Evolutionary conservation across 2,329 filamentous ascomycete species (phyloP).

Genomic region (Furcasterigmium furcatum): DNA sequence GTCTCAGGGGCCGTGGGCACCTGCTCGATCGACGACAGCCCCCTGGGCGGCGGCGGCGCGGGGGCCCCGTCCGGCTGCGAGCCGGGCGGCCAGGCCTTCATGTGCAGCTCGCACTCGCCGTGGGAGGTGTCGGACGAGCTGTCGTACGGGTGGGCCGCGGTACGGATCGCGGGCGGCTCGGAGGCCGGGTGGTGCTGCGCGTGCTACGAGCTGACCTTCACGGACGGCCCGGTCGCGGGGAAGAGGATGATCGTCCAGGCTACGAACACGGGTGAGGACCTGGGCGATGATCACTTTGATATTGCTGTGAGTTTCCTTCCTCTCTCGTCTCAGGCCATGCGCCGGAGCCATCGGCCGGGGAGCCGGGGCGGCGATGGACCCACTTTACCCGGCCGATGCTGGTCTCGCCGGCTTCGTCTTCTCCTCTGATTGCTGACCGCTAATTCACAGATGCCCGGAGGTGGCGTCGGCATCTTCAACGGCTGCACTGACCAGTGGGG

Average conservation of each 20-base stretch:
- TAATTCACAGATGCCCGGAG: slow-evolving; percentile 40
- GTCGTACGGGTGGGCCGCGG: slow-evolving; percentile 53
- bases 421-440: neutral
- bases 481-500: slow-evolving; percentile 37
- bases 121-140: slow-evolving; percentile 46
- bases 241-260: slow-evolving; percentile 61
- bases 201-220: slow-evolving; percentile 61
- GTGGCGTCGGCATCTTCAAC: slow-evolving; percentile 51
- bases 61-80: slow-evolving; percentile 27
- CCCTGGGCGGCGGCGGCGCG: slow-evolving; percentile 34
- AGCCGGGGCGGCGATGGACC: neutral
- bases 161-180: slow-evolving; percentile 37
- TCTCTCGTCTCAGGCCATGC: no score
- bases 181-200: slow-evolving; percentile 47
- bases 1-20: slow-evolving; percentile 35
- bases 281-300: slow-evolving; percentile 54
- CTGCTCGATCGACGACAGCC: slow-evolving; percentile 46
- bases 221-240: slow-evolving; percentile 45
- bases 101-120: slow-evolving; percentile 49
- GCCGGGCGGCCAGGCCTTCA: slow-evolving; percentile 46
- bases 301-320: slow-evolving; percentile 31
- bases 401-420: no score
- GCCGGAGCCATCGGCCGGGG: neutral
- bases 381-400: no score
- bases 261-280: slow-evolving; percentile 54